Percentiles rank a stretch among this genome's conserved stretches.
Conservation (phyloP, 1,139 yeast genomes). For the Saccharomyces pastorianus region DNA sequence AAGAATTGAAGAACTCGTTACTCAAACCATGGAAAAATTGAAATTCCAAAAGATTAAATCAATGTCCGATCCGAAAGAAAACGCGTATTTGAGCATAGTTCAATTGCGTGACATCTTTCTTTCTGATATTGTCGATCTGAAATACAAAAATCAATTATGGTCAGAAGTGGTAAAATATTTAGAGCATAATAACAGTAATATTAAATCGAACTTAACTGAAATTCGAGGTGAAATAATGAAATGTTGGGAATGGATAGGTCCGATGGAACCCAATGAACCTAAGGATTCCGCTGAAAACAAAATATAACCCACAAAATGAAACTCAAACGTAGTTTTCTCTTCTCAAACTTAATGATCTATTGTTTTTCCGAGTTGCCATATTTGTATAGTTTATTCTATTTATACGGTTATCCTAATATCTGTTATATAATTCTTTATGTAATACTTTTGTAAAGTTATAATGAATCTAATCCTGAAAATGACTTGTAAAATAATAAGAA, state of each 20-base stretch:
- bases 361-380: background rate
- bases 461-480: background rate
- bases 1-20: slow-evolving; percentile 29
- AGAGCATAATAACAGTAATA: slow-evolving; percentile 45
- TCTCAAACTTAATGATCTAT: background rate
- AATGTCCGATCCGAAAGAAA: slow-evolving; percentile 12
- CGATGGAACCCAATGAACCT: slow-evolving; percentile 7
- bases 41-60: slow-evolving; percentile 31
- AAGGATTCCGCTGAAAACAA: background rate
- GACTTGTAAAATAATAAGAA: background rate
- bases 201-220: slow-evolving; percentile 40
- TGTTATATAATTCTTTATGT: background rate
- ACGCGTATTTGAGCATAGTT: slow-evolving; percentile 54
- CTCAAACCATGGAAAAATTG: slow-evolving; percentile 40
- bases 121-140: slow-evolving; percentile 36
- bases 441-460: background rate
- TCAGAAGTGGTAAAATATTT: slow-evolving; percentile 46
- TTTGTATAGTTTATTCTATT: background rate
- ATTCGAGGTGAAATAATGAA: slow-evolving; percentile 80
- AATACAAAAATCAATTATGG: slow-evolving; percentile 54
- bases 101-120: slow-evolving; percentile 70
- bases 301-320: background rate
- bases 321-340: background rate
- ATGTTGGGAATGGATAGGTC: slow-evolving; percentile 83
- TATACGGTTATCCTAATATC: background rate